These are phyloP conservation scores for Hyphopichia khmerensis DNA, from an alignment of 1,139 yeast genomes.

Conservation along the genomic window DNA sequence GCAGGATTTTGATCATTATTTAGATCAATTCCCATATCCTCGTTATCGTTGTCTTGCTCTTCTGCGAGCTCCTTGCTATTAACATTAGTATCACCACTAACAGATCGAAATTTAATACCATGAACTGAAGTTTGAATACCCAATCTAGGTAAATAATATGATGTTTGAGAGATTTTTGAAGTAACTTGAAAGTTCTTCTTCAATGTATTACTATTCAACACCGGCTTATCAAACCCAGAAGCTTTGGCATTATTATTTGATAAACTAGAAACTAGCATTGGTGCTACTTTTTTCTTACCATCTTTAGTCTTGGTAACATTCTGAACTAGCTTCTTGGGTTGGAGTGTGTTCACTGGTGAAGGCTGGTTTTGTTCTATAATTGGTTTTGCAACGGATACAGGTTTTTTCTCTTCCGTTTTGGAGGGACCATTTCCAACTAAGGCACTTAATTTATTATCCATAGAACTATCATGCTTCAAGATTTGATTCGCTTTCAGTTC, in stretches of 20 bases:
- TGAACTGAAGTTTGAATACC: slow-evolving; percentile 51
- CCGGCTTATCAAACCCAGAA: slow-evolving; percentile 1
- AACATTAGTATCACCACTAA: slow-evolving; percentile 8
- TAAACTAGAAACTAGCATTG: slow-evolving; percentile 62
- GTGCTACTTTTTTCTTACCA: slow-evolving; percentile 87
- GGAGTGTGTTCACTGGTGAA: slow-evolving; percentile 8
- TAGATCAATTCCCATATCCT: slow-evolving; percentile 41
- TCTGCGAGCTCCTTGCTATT: slow-evolving; percentile 19
- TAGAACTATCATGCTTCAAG: slow-evolving; percentile 1
- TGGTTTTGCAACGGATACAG: slow-evolving; percentile 1
- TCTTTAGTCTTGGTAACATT: slow-evolving; percentile 62
- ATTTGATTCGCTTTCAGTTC: slow-evolving; percentile 55
- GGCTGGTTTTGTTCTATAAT: neutral
- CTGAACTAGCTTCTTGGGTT: slow-evolving; percentile 20
- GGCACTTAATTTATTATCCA: neutral
- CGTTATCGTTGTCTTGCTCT: slow-evolving; percentile 41
- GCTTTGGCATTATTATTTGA: slow-evolving; percentile 28
- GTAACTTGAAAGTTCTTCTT: slow-evolving; percentile 18
- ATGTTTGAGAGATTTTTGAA: slow-evolving; percentile 39
- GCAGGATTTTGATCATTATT: slow-evolving; percentile 10
- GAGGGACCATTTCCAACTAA: neutral
- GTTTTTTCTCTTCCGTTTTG: neutral
- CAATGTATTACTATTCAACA: neutral
- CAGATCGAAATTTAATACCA: slow-evolving; percentile 32
- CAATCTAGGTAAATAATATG: slow-evolving; percentile 42